Percentiles rank a stretch among this genome's conserved stretches.
phyloP scores from a whole-genome alignment of 768 basidiomycete species.

The Hericium erinaceus region DNA sequence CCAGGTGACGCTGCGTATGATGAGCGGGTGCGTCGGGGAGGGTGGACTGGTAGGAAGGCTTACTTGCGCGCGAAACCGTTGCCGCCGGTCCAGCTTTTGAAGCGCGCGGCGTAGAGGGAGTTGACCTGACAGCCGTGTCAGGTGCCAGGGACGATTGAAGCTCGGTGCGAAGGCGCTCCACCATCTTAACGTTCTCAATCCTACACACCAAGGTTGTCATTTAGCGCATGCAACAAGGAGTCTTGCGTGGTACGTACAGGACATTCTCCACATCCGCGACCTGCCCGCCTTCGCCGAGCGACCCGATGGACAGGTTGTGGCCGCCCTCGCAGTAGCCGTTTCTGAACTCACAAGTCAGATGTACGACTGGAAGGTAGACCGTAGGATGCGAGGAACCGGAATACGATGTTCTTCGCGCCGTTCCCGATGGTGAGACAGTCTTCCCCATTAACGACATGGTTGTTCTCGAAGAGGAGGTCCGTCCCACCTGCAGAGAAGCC shows the following conservation, averaged over 20 bases:
- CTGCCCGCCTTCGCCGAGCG: constrained; percentile 30
- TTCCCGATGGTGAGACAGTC: constrained; percentile 53
- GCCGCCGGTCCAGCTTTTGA: constrained; percentile 61
- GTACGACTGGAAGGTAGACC: neutral
- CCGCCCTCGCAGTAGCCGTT: constrained; percentile 47
- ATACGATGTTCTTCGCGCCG: constrained; percentile 47
- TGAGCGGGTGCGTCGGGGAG: neutral
- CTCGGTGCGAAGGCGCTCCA: neutral
- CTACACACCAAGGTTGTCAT: neutral
- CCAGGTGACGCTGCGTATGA: neutral
- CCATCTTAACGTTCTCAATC: neutral
- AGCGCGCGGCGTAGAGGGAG: constrained; percentile 48
- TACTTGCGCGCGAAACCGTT: constrained; percentile 50
- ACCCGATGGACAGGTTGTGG: constrained; percentile 52
- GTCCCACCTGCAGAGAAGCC: constrained; percentile 46
- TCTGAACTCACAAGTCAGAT: constrained; percentile 18
- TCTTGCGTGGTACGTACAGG: constrained; percentile 27
- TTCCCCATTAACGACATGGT: constrained; percentile 49
- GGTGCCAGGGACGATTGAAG: neutral
- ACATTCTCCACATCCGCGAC: constrained; percentile 50
- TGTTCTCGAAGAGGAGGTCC: constrained; percentile 50
- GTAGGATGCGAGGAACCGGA: constrained; percentile 9
- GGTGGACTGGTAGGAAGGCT: neutral
- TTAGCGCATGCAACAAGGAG: neutral
- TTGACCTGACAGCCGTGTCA: constrained; percentile 28